A percentile compares a stretch with the other conserved stretches of the same genome.
phyloP scores from a whole-genome alignment of 73 alveolate genomes.

The Urostyla sp. region DNA sequence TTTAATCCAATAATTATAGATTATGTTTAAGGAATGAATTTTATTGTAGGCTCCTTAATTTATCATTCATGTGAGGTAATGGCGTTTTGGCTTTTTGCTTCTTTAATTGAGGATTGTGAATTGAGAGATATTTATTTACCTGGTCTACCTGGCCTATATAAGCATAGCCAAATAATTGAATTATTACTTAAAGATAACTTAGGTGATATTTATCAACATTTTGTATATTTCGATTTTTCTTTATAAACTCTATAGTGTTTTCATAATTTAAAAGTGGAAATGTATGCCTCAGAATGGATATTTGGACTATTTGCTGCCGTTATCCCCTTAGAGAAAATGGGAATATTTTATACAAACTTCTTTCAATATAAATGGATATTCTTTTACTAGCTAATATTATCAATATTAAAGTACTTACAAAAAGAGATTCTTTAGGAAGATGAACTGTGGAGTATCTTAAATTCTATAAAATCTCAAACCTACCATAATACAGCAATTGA shows the following conservation, averaged over 20 bases:
- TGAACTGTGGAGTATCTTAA: slow-evolving; percentile 64
- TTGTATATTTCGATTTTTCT: not conserved
- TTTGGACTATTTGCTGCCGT: slow-evolving; percentile 77
- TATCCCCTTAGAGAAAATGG: slow-evolving; percentile 74
- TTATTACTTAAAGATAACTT: slow-evolving; percentile 30
- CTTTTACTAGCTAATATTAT: slow-evolving; percentile 55
- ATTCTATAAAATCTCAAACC: slow-evolving; percentile 40
- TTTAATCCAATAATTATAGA: not conserved
- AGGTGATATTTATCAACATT: slow-evolving; percentile 7
- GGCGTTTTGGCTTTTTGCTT: slow-evolving; percentile 90
- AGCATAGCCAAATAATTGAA: slow-evolving; percentile 61
- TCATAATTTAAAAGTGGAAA: slow-evolving; percentile 54
- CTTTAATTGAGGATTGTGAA: slow-evolving; percentile 88
- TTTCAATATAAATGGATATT: slow-evolving; percentile 69
- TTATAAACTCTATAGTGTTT: slow-evolving; percentile 8
- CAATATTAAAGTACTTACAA: slow-evolving; percentile 44
- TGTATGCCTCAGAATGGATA: slow-evolving; percentile 80
- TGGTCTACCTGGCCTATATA: slow-evolving; percentile 81
- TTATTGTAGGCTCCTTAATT: slow-evolving; percentile 88
- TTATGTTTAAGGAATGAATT: slow-evolving; percentile 94
- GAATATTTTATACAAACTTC: slow-evolving; percentile 54
- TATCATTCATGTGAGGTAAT: slow-evolving; percentile 87
- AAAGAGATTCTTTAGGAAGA: slow-evolving; percentile 63
- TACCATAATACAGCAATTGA: slow-evolving; percentile 42
- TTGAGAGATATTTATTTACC: slow-evolving; percentile 74